Percentiles rank a stretch among this genome's conserved stretches.
Evolutionary conservation across 2,329 filamentous ascomycete species (phyloP).

Genomic region (Trichophaea hybrida): DNA sequence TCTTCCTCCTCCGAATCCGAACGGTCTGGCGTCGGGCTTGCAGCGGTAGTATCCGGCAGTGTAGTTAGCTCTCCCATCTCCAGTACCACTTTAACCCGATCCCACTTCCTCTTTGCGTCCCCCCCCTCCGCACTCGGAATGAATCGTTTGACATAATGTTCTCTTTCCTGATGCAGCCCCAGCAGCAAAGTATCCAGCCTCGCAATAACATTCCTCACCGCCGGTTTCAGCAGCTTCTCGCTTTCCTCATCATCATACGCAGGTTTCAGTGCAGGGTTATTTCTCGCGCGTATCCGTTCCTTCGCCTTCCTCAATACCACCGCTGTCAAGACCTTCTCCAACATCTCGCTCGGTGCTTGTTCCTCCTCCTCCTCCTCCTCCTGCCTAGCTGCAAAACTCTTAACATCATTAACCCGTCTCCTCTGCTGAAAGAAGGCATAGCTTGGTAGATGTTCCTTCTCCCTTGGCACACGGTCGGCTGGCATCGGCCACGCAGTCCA

Average conservation of each 20-base stretch:
- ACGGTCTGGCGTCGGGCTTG: not conserved
- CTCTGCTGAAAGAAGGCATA: constrained; percentile 5
- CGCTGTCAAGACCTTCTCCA: constrained; percentile 58
- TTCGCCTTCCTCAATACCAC: constrained; percentile 53
- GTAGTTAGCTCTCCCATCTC: not conserved
- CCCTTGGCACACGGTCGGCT: constrained; percentile 45
- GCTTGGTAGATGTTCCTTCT: constrained; percentile 37
- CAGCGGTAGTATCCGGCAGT: not conserved
- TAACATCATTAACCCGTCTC: not conserved
- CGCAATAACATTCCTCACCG: constrained; percentile 53
- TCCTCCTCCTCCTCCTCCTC: not conserved
- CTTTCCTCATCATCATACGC: constrained; percentile 17
- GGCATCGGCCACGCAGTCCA: constrained; percentile 84
- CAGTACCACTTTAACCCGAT: not conserved
- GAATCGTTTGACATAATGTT: constrained; percentile 34
- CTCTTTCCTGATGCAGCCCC: constrained; percentile 53
- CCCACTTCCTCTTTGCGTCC: constrained; percentile 16
- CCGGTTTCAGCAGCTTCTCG: constrained; percentile 46
- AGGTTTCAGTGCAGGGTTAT: constrained; percentile 27
- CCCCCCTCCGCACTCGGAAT: constrained; percentile 13
- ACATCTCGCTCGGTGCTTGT: constrained; percentile 40
- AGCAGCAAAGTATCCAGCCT: constrained; percentile 55
- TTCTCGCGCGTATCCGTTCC: constrained; percentile 41
- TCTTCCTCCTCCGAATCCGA: not conserved
- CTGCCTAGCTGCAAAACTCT: not conserved